Percentiles rank a stretch among this genome's conserved stretches.
Conservation (phyloP, 176 grass and related monocot genomes). For the Pontederia crassipes region DNA sequence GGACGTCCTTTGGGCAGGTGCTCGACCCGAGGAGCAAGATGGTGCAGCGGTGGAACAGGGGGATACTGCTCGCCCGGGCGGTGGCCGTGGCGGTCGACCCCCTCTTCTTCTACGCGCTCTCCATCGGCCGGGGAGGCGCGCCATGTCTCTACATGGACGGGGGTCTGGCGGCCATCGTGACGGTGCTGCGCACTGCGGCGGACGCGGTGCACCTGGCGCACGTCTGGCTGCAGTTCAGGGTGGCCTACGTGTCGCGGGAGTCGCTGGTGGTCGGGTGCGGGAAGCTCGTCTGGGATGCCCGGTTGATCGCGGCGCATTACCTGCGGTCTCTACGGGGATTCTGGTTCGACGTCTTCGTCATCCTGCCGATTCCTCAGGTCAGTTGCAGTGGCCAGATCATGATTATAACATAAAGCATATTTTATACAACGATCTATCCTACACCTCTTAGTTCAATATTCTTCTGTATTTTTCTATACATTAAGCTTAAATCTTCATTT, state of each 20-base stretch:
- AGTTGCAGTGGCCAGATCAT: not conserved
- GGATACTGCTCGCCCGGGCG: slow-evolving; percentile 62
- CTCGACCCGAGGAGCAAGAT: slow-evolving; percentile 74
- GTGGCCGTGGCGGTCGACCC: slow-evolving; percentile 69
- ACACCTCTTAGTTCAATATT: too few relatives aligned
- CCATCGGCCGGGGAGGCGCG: slow-evolving; percentile 29
- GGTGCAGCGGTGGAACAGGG: slow-evolving; percentile 80
- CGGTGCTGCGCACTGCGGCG: slow-evolving; percentile 52
- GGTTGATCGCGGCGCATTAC: slow-evolving; percentile 71
- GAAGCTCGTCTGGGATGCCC: slow-evolving; percentile 94
- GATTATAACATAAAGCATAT: not conserved
- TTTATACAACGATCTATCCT: not conserved
- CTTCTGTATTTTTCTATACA: too few relatives aligned
- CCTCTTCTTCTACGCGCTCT: slow-evolving; percentile 93
- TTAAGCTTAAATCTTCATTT: too few relatives aligned
- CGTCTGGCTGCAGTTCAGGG: slow-evolving; percentile 80
- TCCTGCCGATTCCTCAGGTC: slow-evolving; percentile 92
- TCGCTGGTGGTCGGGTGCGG: slow-evolving; percentile 91
- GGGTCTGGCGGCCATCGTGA: slow-evolving; percentile 43
- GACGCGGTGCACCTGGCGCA: slow-evolving; percentile 60
- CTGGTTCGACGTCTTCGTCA: slow-evolving; percentile 90
- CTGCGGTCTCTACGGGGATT: slow-evolving; percentile 52
- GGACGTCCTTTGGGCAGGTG: slow-evolving; percentile 58
- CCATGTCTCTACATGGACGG: slow-evolving; percentile 56
- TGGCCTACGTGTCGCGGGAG: slow-evolving; percentile 89